These are phyloP conservation scores for Daedaleopsis sinensis DNA, from an alignment of 768 basidiomycete species.

Conservation along the genomic window DNA sequence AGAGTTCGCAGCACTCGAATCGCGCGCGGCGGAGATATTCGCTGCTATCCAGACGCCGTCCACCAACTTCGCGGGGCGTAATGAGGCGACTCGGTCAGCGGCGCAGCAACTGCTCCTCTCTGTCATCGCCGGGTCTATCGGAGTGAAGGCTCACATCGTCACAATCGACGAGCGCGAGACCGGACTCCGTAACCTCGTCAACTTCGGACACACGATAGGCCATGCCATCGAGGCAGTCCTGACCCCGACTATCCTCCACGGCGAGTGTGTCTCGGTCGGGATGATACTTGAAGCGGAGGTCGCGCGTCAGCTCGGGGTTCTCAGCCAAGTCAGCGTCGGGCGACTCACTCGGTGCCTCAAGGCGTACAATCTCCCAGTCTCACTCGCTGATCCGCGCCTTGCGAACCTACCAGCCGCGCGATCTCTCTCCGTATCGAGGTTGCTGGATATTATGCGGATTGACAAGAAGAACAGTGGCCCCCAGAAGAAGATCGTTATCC, in stretches of 20 bases:
- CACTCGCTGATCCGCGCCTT: too few relatives aligned
- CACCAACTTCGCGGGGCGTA: slow-evolving; percentile 55
- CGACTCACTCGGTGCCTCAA: slow-evolving; percentile 86
- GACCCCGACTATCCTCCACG: slow-evolving; percentile 92
- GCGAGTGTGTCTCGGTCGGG: slow-evolving; percentile 93
- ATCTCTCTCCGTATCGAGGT: slow-evolving; percentile 72
- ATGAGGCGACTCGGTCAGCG: slow-evolving; percentile 64
- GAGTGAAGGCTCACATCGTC: slow-evolving; percentile 96
- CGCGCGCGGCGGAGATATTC: slow-evolving; percentile 82
- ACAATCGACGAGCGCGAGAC: slow-evolving; percentile 97
- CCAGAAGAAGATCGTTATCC: slow-evolving; percentile 92
- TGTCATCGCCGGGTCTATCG: slow-evolving; percentile 91
- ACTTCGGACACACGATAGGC: slow-evolving; percentile 98
- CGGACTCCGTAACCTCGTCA: slow-evolving; percentile 96
- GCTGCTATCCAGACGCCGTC: slow-evolving; percentile 81
- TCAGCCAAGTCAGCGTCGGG: slow-evolving; percentile 91
- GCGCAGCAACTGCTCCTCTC: slow-evolving; percentile 87
- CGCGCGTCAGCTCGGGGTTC: slow-evolving; percentile 82
- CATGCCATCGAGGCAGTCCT: slow-evolving; percentile 98
- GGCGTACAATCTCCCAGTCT: slow-evolving; percentile 91
- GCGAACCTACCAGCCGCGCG: slow-evolving; percentile 69
- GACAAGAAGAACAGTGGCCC: slow-evolving; percentile 96
- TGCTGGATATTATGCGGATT: slow-evolving; percentile 87
- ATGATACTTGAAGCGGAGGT: slow-evolving; percentile 98
- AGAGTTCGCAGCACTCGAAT: slow-evolving; percentile 89